Base-by-base conservation (phyloP, 441 rosid genomes). In the Euphorbia schlechtendalii region DNA sequence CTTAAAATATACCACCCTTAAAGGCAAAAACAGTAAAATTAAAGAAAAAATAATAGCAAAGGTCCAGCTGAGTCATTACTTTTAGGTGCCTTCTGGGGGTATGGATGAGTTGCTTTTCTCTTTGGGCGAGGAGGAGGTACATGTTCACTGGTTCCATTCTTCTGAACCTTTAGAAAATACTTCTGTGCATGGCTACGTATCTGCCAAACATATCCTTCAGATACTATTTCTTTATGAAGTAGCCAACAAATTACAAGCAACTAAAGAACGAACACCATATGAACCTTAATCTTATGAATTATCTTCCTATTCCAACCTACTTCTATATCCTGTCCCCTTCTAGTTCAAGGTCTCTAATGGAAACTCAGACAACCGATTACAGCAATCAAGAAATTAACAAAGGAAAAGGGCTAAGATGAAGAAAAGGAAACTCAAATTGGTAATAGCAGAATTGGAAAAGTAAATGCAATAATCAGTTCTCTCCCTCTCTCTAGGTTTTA, bases 111-210 rank as follows among this genome's bases (percentile, higher is more conserved):
- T 17, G 99, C 96, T 81, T 93, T 93, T 81, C 96, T 84, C 81
- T 90, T 93, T 21, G 97, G 97, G 18, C 99, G 81, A 48, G 99
- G 98, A 21, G 98, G 98, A 70, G 97, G 98, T 22, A 93, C 86
- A 64, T 86, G 97, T 74, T 90, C 97, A 21, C 79, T 83, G 60
- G 89, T 76, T 63, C 97, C 99, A 69, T 71, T 87, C 83, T 93
- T 93, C 78, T 93, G 97, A 74, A 87, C 97, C 78, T 90, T 90
- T 38, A 85, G 76, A 69, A 93, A 93, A 66, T 93, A 93, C 64
- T 93, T 93, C 78, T 93, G 99, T 1, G 99, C 97, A 74, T 93
- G 99, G 73, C 99, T 93, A 10, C 96, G 86, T 73, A 93, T 93
- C 98, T 93, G 84, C 76, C 72, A 77, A 71, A 38, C 66, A 66